Evolutionary conservation across 352 stramenopile genomes (phyloP).

Genomic region (Vaucheria bursata): DNA sequence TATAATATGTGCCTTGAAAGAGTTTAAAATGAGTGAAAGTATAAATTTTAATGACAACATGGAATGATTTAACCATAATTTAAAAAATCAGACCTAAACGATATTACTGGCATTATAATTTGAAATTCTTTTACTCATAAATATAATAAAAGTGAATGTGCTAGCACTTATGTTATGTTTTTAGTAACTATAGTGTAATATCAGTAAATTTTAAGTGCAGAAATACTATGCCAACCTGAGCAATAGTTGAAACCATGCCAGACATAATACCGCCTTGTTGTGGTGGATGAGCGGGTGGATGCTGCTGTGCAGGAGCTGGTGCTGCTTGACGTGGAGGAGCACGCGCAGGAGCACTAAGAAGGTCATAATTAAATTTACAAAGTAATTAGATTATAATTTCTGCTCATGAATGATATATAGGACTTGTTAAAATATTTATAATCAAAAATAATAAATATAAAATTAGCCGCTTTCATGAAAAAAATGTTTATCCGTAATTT

Average conservation of each 20-base stretch:
- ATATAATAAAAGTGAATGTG: not conserved
- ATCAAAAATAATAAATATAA: too few species aligned
- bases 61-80: not conserved
- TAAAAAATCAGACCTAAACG: not conserved
- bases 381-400: too few species aligned
- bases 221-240: slow-evolving; percentile 45
- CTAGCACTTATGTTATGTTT: not conserved
- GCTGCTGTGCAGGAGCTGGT: slow-evolving; percentile 8
- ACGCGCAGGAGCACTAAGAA: not conserved
- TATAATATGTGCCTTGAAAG: too few species aligned
- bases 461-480: too few species aligned
- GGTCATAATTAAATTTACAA: too few species aligned
- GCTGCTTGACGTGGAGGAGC: not conserved
- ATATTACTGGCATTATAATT: not conserved
- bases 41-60: not conserved
- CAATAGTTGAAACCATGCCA: slow-evolving; percentile 63
- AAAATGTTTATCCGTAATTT: too few species aligned
- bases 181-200: not conserved
- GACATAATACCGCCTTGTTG: slow-evolving; percentile 51
- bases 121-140: not conserved
- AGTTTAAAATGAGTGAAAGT: too few species aligned
- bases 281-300: slow-evolving; percentile 5
- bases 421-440: too few species aligned
- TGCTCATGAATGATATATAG: too few species aligned
- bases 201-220: not conserved